phyloP scores from a whole-genome alignment of 768 basidiomycete genomes.

The Hygrophorus russula region DNA sequence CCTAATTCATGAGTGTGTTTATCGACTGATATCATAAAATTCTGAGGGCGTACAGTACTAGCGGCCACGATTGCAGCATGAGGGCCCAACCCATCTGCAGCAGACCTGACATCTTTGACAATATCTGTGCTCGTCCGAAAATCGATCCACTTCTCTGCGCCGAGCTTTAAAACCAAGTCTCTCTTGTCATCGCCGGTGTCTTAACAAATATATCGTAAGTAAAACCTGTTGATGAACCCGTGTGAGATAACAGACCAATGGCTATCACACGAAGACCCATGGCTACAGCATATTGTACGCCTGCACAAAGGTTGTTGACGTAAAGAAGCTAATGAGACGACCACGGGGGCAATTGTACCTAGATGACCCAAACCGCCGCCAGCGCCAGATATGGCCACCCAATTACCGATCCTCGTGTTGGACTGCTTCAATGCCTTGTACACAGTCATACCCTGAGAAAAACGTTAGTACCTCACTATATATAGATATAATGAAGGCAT shows the following conservation, averaged over 20 bases:
- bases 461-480: background rate
- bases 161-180: constrained; percentile 37
- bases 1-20: constrained; percentile 11
- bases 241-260: constrained; percentile 20
- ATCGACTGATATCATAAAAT: background rate
- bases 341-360: constrained; percentile 22
- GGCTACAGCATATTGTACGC: constrained; percentile 68
- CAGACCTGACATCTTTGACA: constrained; percentile 45
- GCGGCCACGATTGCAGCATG: constrained; percentile 56
- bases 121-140: constrained; percentile 56
- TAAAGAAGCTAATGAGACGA: background rate
- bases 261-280: constrained; percentile 63
- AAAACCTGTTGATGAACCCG: background rate
- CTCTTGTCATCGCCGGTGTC: constrained; percentile 69
- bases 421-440: constrained; percentile 71
- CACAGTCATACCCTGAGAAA: constrained; percentile 58
- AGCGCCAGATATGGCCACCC: constrained; percentile 64
- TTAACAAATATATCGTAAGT: constrained; percentile 16
- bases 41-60: constrained; percentile 28
- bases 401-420: constrained; percentile 49
- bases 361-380: constrained; percentile 76
- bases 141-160: constrained; percentile 69
- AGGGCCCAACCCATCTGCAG: constrained; percentile 56
- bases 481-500: constrained; percentile 8
- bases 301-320: constrained; percentile 15